Conservation (phyloP, 2,329 filamentous ascomycete genomes). For the Aspergillus fumigatiaffinis region DNA sequence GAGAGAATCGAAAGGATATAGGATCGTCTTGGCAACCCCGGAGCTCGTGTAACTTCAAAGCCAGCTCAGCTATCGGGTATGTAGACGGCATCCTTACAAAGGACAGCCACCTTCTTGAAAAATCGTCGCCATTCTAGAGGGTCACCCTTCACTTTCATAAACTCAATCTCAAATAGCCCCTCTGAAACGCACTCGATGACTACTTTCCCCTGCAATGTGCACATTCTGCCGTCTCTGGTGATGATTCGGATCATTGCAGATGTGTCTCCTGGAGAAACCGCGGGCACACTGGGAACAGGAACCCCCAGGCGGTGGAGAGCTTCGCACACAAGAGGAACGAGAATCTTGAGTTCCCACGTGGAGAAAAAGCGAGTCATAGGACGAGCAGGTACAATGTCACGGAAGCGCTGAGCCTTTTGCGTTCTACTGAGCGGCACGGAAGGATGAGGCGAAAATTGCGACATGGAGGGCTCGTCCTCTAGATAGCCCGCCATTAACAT, state of each 20-base stretch:
- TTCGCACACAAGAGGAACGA: conserved; percentile 75
- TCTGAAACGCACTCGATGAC: conserved; percentile 44
- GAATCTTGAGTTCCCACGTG: conserved; percentile 66
- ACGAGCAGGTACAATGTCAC: conserved; percentile 84
- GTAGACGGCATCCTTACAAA: conserved; percentile 82
- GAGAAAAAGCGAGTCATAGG: conserved; percentile 92
- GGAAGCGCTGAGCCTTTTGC: conserved; percentile 82
- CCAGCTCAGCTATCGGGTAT: conserved; percentile 45
- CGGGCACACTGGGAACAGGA: conserved; percentile 54
- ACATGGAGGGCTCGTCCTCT: conserved; percentile 76
- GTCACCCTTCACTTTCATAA: conserved; percentile 93
- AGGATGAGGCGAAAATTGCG: conserved; percentile 77
- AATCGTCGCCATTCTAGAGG: conserved; percentile 94
- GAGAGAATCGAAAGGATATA: background rate
- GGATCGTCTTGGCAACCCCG: background rate
- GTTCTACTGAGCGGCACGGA: conserved; percentile 79
- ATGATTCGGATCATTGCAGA: conserved; percentile 68
- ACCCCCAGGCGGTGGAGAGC: conserved; percentile 83
- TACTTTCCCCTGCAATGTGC: conserved; percentile 43
- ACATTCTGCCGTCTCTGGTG: conserved; percentile 56
- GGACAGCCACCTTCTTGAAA: conserved; percentile 89
- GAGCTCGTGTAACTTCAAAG: background rate
- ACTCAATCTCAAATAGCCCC: conserved; percentile 77
- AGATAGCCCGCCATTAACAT: conserved; percentile 59
- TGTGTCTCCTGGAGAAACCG: conserved; percentile 46